phyloP scores from a whole-genome alignment of 441 rosid species.

The Brassica hybrid region DNA sequence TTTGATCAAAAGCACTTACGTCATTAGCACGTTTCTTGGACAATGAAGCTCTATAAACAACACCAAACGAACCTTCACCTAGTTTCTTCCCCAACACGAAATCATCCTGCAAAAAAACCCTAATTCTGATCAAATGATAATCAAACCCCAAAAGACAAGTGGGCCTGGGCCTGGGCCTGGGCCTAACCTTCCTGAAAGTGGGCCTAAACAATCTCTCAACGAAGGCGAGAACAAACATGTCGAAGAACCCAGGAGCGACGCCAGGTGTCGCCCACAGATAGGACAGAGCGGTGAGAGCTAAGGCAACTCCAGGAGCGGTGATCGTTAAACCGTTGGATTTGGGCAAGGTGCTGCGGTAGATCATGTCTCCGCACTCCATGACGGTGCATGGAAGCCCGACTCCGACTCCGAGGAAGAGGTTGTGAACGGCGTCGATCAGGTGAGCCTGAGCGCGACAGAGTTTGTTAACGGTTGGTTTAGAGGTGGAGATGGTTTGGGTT shows the following conservation, averaged over 20 bases:
- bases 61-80: slow-evolving; percentile 96
- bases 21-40: slow-evolving; percentile 68
- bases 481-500: slow-evolving; percentile 34
- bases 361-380: slow-evolving; percentile 96
- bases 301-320: slow-evolving; percentile 76
- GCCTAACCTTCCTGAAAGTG: slow-evolving; percentile 69
- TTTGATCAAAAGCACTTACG: slow-evolving; percentile 40
- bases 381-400: slow-evolving; percentile 97
- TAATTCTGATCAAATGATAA: slow-evolving; percentile 23
- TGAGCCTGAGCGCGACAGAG: slow-evolving; percentile 58
- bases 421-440: slow-evolving; percentile 61
- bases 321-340: slow-evolving; percentile 71
- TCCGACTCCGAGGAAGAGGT: slow-evolving; percentile 87
- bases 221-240: slow-evolving; percentile 94
- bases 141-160: slow-evolving; percentile 16
- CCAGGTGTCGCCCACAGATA: slow-evolving; percentile 99
- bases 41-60: slow-evolving; percentile 72
- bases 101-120: slow-evolving; percentile 71
- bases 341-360: slow-evolving; percentile 91
- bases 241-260: slow-evolving; percentile 96
- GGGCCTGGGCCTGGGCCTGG: neutral
- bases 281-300: slow-evolving; percentile 83
- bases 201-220: slow-evolving; percentile 81
- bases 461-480: slow-evolving; percentile 43
- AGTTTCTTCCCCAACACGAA: slow-evolving; percentile 91